These are phyloP conservation scores for Dacryopinax primogenitus DNA, from an alignment of 768 basidiomycete species.

Conservation along the genomic window DNA sequence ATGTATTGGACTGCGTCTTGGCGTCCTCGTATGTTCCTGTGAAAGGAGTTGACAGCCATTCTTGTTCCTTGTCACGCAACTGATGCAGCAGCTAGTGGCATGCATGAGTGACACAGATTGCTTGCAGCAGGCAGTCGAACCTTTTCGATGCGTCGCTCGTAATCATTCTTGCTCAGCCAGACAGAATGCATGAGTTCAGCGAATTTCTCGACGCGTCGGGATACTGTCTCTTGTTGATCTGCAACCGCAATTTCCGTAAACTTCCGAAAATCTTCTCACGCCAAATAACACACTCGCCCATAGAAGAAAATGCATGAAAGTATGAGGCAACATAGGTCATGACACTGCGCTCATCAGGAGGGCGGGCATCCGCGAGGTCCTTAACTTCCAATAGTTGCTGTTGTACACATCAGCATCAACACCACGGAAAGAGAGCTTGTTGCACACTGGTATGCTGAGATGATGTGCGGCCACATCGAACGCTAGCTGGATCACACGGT, in stretches of 20 bases:
- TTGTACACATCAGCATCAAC: not conserved
- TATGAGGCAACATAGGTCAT: constrained; percentile 97
- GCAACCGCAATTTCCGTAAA: constrained; percentile 9
- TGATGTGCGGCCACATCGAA: constrained; percentile 79
- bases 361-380: constrained; percentile 76
- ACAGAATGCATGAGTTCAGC: constrained; percentile 90
- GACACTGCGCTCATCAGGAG: constrained; percentile 89
- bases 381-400: constrained; percentile 94
- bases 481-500: constrained; percentile 73
- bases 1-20: constrained; percentile 56
- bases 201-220: constrained; percentile 87
- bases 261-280: not conserved
- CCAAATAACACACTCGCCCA: constrained; percentile 46
- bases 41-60: constrained; percentile 57
- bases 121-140: constrained; percentile 41
- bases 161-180: constrained; percentile 80
- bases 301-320: constrained; percentile 95
- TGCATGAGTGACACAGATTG: not conserved
- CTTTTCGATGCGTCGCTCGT: constrained; percentile 68
- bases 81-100: constrained; percentile 36
- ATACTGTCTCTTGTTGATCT: constrained; percentile 94
- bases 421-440: not conserved
- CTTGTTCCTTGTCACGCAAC: constrained; percentile 49
- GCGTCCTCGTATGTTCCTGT: constrained; percentile 70
- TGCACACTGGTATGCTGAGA: constrained; percentile 75